A percentile compares a stretch with the other conserved stretches of the same genome.
Evolutionary conservation across 2,329 filamentous ascomycete genomes (phyloP).

Genomic region (Cercospora janseana): DNA sequence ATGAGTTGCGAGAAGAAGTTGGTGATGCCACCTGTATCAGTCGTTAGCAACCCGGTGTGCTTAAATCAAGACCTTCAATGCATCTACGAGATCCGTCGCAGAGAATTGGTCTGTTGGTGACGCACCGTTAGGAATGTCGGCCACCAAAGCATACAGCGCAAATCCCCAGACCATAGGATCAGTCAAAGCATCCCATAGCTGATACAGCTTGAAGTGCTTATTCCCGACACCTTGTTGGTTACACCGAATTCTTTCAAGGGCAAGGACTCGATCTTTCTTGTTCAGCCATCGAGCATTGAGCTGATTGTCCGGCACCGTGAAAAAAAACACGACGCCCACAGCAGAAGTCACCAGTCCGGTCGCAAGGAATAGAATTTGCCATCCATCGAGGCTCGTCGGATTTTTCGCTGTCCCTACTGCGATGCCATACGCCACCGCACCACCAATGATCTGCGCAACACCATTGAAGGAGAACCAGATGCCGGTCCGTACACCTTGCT

Average conservation of each 20-base stretch:
- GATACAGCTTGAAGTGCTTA: conserved; percentile 47
- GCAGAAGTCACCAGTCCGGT: conserved; percentile 46
- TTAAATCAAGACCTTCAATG: no score
- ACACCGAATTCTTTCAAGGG: conserved; percentile 67
- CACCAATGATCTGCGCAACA: conserved; percentile 62
- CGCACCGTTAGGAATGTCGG: conserved; percentile 60
- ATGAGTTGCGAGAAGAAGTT: conserved; percentile 65
- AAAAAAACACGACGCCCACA: conserved; percentile 47
- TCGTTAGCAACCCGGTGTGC: no score
- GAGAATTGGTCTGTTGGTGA: no score
- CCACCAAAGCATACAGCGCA: conserved; percentile 56
- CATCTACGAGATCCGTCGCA: no score
- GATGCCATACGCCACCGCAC: conserved; percentile 63
- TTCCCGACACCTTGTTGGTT: conserved; percentile 76
- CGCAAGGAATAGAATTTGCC: conserved; percentile 59
- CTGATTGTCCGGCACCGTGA: conserved; percentile 57
- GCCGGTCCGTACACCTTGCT: conserved; percentile 62
- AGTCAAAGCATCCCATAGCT: conserved; percentile 59
- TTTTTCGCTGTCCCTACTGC: conserved; percentile 54
- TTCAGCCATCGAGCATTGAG: conserved; percentile 62
- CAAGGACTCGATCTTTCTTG: conserved; percentile 64
- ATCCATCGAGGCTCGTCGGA: conserved; percentile 60
- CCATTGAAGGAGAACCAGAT: conserved; percentile 71
- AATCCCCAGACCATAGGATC: conserved; percentile 63
- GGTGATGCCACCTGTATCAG: conserved; percentile 54